Evolutionary conservation across 352 stramenopile genomes (phyloP), one percentile per base, ranked within the genome.

Genomic region (Globisporangium solare): DNA sequence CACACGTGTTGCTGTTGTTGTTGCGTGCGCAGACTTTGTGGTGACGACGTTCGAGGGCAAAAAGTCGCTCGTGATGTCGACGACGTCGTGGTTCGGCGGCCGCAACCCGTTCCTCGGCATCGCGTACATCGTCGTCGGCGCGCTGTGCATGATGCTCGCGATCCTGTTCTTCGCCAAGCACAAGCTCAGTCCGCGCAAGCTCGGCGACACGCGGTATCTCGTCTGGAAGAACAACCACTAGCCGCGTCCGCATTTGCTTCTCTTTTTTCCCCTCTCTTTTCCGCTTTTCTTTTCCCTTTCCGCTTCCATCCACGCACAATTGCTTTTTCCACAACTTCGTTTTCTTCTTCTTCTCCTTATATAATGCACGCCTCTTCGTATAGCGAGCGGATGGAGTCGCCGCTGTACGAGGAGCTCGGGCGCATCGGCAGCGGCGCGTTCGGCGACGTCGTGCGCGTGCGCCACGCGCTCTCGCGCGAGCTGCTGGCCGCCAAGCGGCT

Each of bases 121-220:
- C 56, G 89, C 89, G 22, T 99, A 99, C 76, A 97, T 99, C 63
- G 85, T 88, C 37, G 94, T 99, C 31, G 97, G 97, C 54, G 71
- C 74, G 47, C 87, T 99, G 59, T 98, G 91, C 77, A 79, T 98
- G 61, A 71, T 89, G 40, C 77, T 98, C 42, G 96, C 87, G 15
- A 73, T 98, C 24, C 72, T 98, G 18, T 99, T 99, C 83, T 92
- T 93, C 50, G 74, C 92, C 41, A 99, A 99, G 76, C 91, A 98
- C 69, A 89, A 94, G 64, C 78, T 98, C 20, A 90, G 80, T 60
- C 97, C 97, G 45, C 88, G 96, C 56, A 98, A 97, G 71, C 75
- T 99, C 59, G 95, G 89, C 24, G 94, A 98, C 76, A 96, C 79
- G 48, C 80, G 83, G 32, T 98, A 98, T 76, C 73, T 99, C 50